These are phyloP conservation scores for Globomyces pollinis-pini DNA, from an alignment of 192 early-diverging fungal species.

Conservation along the genomic window DNA sequence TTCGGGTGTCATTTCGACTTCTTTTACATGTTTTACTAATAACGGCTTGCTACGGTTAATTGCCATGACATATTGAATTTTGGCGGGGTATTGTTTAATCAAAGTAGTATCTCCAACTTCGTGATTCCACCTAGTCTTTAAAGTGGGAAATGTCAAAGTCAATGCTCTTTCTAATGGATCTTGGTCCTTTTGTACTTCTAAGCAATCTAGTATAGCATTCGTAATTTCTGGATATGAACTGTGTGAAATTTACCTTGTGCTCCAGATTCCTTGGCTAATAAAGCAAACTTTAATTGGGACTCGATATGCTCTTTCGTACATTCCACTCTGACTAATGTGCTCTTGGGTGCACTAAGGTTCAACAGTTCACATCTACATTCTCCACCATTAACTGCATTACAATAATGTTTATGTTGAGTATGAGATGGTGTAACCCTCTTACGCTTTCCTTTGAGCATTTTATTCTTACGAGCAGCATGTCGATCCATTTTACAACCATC, in stretches of 20 bases:
- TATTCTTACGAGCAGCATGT: no score
- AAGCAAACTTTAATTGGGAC: not conserved
- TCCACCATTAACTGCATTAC: not conserved
- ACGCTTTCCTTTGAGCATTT: no score
- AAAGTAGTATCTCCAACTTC: not conserved
- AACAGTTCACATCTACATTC: not conserved
- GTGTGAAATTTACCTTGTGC: no score
- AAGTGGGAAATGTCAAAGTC: not conserved
- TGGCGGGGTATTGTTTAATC: not conserved
- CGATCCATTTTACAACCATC: no score
- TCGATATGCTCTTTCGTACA: not conserved
- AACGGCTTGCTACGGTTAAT: not conserved
- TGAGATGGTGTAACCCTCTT: not conserved
- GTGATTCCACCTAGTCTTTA: constrained; percentile 6
- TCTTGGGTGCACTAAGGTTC: not conserved
- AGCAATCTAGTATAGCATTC: not conserved
- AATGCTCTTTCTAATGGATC: not conserved
- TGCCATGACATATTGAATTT: not conserved
- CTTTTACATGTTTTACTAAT: not conserved
- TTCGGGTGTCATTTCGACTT: not conserved
- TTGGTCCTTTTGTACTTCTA: constrained; percentile 6
- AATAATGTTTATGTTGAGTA: not conserved
- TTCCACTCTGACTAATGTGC: not conserved
- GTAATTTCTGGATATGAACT: not conserved
- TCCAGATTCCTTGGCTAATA: not conserved